phyloP scores from a whole-genome alignment of 768 basidiomycete genomes.

The Filobasidium wieringae region DNA sequence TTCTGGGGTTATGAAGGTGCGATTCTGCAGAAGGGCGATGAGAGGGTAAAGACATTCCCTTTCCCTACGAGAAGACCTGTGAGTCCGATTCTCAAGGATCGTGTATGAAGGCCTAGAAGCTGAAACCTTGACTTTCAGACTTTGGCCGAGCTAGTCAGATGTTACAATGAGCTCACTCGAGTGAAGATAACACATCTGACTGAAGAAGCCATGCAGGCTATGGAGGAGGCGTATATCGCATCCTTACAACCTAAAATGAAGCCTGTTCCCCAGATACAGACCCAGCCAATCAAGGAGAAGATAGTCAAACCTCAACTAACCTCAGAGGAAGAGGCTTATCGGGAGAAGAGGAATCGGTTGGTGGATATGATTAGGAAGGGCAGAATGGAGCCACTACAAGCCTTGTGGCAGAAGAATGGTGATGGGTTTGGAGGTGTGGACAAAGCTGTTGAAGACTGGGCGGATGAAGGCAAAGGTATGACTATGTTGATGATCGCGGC shows the following conservation, averaged over 20 bases:
- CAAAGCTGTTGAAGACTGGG: conserved; percentile 57
- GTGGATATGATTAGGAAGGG: conserved; percentile 88
- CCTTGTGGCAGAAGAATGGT: conserved; percentile 71
- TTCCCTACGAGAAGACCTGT: conserved; percentile 94
- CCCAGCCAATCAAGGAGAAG: conserved; percentile 40
- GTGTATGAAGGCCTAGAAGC: not conserved
- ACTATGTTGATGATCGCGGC: conserved; percentile 70
- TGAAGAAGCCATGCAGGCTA: conserved; percentile 65
- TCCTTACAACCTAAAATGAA: conserved; percentile 65
- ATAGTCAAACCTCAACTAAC: conserved; percentile 51
- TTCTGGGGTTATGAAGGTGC: conserved; percentile 83
- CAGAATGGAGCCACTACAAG: conserved; percentile 62
- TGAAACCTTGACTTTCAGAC: conserved; percentile 47
- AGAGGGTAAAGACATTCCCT: conserved; percentile 74
- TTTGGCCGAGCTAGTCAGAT: conserved; percentile 74
- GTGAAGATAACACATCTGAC: conserved; percentile 78
- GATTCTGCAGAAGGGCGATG: conserved; percentile 61
- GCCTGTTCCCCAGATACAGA: conserved; percentile 41
- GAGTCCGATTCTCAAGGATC: conserved; percentile 33
- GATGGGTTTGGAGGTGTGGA: conserved; percentile 51
- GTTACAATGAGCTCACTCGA: conserved; percentile 70
- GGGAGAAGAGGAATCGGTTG: conserved; percentile 69
- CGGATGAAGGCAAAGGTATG: conserved; percentile 43
- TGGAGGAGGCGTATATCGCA: conserved; percentile 80
- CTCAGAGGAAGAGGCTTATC: conserved; percentile 64